A percentile compares a stretch with the other conserved stretches of the same genome.
phyloP scores from a whole-genome alignment of 2,329 filamentous ascomycete genomes.

The Sphaerulina vaccinii region DNA sequence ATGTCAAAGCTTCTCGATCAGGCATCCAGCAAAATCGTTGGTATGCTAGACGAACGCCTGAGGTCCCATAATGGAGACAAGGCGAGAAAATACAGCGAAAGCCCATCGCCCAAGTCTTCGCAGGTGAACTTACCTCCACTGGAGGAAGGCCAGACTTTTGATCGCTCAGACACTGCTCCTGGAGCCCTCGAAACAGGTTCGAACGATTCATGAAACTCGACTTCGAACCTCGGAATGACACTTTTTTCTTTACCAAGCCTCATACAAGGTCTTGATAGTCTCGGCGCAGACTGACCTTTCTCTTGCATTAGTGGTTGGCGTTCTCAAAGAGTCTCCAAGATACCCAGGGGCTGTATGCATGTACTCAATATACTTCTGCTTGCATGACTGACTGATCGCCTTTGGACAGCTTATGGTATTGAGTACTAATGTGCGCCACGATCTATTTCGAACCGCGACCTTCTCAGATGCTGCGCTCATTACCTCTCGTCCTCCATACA shows the following conservation, averaged over 20 bases:
- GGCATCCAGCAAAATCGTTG: constrained; percentile 70
- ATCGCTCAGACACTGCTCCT: constrained; percentile 22
- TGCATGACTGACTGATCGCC: no score
- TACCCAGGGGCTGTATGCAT: neutral
- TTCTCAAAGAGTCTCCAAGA: neutral
- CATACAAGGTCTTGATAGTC: neutral
- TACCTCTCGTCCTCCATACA: no score
- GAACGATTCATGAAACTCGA: neutral
- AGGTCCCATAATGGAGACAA: constrained; percentile 41
- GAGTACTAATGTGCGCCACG: no score
- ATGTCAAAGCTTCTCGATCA: constrained; percentile 65
- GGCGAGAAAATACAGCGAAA: constrained; percentile 18
- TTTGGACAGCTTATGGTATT: no score
- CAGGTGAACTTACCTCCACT: constrained; percentile 3
- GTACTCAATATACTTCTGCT: neutral
- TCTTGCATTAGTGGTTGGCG: neutral
- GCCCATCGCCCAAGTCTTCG: constrained; percentile 4
- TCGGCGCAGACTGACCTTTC: neutral
- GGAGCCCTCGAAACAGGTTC: constrained; percentile 16
- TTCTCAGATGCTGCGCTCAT: no score
- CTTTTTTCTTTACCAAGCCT: neutral
- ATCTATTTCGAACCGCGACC: no score
- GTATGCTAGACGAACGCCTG: constrained; percentile 70
- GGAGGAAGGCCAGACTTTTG: constrained; percentile 4
- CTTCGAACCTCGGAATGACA: neutral